phyloP scores from a whole-genome alignment of 139 green algal genomes.

The Chlorokybus atmophyticus region DNA sequence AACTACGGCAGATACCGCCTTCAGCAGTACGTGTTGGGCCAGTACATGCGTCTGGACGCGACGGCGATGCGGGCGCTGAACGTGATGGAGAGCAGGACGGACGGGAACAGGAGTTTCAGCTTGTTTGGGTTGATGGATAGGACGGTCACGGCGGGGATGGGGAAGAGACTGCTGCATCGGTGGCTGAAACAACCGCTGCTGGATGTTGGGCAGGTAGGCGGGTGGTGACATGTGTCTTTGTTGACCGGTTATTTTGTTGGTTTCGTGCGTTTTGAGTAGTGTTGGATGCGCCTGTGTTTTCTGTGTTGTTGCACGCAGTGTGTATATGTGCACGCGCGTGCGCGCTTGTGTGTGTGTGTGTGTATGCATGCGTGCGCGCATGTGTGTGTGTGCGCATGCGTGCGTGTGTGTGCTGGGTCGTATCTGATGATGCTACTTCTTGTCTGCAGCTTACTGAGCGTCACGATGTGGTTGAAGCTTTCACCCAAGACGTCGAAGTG shows the following conservation, averaged over 20 bases:
- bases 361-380: background rate
- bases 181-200: conserved; percentile 93
- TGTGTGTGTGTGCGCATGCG: background rate
- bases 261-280: too few relatives aligned
- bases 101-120: conserved; percentile 57
- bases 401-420: background rate
- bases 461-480: conserved; percentile 70
- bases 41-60: conserved; percentile 52
- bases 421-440: background rate
- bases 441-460: conserved; percentile 43
- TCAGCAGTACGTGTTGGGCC: conserved; percentile 48
- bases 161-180: conserved; percentile 70
- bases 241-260: too few relatives aligned
- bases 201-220: conserved; percentile 31
- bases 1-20: conserved; percentile 50
- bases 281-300: too few relatives aligned
- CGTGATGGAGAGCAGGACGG: conserved; percentile 51
- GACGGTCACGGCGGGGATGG: conserved; percentile 72
- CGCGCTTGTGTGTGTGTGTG: background rate
- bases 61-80: conserved; percentile 76
- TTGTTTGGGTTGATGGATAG: conserved; percentile 81
- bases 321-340: background rate
- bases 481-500: conserved; percentile 53
- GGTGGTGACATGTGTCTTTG: too few relatives aligned
- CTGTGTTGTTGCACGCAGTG: too few relatives aligned